These are phyloP conservation scores for Daldinia caldariorum DNA, from an alignment of 495 filamentous ascomycete genomes.

Conservation along the genomic window DNA sequence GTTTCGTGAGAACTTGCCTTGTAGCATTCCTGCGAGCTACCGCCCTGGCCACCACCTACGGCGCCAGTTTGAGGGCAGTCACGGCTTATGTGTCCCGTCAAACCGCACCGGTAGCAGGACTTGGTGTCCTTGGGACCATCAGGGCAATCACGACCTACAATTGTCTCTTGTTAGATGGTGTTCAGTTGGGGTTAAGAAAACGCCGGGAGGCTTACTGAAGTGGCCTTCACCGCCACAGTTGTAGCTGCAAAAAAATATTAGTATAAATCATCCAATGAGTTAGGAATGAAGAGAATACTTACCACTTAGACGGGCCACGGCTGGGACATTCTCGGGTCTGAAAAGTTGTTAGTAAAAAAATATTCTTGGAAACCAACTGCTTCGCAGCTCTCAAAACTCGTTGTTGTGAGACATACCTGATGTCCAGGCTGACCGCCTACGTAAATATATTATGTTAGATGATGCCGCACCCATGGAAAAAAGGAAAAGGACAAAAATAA, in stretches of 20 bases:
- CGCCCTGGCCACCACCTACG: constrained; percentile 53
- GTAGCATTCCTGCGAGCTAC: constrained; percentile 80
- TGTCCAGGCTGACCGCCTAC: constrained; percentile 61
- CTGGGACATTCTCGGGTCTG: constrained; percentile 94
- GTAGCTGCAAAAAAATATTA: constrained; percentile 49
- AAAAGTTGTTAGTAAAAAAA: constrained; percentile 30
- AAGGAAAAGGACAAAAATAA: not conserved
- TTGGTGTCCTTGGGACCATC: constrained; percentile 86
- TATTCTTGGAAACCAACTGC: not conserved
- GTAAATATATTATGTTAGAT: constrained; percentile 53
- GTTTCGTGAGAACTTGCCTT: constrained; percentile 62
- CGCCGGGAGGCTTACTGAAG: constrained; percentile 70
- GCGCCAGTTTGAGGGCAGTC: constrained; percentile 75
- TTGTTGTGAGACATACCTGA: constrained; percentile 54
- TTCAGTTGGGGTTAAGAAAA: constrained; percentile 1
- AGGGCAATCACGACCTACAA: constrained; percentile 86
- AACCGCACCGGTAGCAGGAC: constrained; percentile 93
- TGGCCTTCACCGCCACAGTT: constrained; percentile 78
- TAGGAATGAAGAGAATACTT: constrained; percentile 45
- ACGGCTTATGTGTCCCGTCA: constrained; percentile 89
- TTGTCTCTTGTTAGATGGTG: constrained; percentile 20
- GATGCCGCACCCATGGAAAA: constrained; percentile 44
- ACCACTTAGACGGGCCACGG: constrained; percentile 92
- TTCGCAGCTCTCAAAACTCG: not conserved
- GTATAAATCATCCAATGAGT: constrained; percentile 2